Conservation (phyloP, 2,329 filamentous ascomycete genomes). For the Pleochaeta shiraiana region DNA sequence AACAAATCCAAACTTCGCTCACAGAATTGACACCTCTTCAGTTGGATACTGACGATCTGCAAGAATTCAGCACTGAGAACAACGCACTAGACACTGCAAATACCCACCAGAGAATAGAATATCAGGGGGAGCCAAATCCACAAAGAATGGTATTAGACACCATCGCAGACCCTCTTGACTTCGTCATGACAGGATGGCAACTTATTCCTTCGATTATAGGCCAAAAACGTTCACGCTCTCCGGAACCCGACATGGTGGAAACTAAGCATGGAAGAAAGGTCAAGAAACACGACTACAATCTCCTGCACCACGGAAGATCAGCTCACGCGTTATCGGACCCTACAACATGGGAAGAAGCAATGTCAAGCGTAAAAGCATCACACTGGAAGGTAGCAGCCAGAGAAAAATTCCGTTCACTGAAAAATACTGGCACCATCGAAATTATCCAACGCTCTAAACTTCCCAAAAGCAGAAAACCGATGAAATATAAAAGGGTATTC, state of each 20-base stretch:
- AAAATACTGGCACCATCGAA: not conserved
- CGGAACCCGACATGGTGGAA: not conserved
- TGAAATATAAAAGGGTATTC: not conserved
- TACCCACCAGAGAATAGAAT: too few relatives aligned
- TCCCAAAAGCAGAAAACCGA: not conserved
- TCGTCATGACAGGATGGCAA: conserved; percentile 3
- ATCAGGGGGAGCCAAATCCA: not conserved
- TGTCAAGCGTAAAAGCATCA: not conserved
- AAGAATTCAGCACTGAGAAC: not conserved
- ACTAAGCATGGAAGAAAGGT: not conserved
- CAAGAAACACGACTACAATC: not conserved
- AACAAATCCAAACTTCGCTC: not conserved
- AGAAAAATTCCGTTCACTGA: not conserved
- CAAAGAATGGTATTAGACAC: not conserved
- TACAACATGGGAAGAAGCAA: not conserved
- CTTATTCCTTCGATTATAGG: not conserved
- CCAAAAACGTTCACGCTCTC: not conserved
- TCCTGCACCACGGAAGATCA: not conserved
- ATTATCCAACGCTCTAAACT: not conserved
- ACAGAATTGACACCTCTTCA: not conserved
- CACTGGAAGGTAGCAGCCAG: not conserved
- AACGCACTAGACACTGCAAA: not conserved
- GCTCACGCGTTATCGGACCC: not conserved
- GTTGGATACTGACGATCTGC: not conserved
- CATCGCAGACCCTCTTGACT: not conserved